These are phyloP conservation scores for Grosmannia huntii DNA, from an alignment of 2,329 filamentous ascomycete species.

Conservation along the genomic window DNA sequence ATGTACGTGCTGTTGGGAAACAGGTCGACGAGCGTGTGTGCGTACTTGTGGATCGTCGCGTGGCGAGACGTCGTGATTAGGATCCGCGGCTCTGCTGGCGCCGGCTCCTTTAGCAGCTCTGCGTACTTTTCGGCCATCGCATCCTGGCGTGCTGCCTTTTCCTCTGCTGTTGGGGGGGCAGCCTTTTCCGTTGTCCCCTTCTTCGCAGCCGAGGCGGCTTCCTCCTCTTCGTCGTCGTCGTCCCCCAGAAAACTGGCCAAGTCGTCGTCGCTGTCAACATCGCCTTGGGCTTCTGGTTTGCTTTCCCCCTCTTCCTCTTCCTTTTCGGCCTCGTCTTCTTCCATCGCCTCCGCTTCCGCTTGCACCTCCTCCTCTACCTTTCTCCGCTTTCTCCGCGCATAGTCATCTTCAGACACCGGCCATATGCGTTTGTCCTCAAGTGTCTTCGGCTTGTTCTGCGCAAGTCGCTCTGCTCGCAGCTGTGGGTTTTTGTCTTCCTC, in stretches of 20 bases:
- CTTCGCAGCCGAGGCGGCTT: conserved; percentile 18
- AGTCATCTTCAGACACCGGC: conserved; percentile 60
- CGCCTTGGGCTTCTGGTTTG: conserved; percentile 26
- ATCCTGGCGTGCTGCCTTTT: conserved; percentile 46
- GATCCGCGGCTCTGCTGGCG: conserved; percentile 32
- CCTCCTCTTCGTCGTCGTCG: conserved; percentile 19
- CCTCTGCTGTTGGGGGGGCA: background rate
- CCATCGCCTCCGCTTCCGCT: conserved; percentile 30
- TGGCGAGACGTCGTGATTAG: conserved; percentile 86
- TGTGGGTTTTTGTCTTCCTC: conserved; percentile 76
- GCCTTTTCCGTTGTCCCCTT: conserved; percentile 20
- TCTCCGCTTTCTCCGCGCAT: conserved; percentile 43
- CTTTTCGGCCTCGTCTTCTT: conserved; percentile 29
- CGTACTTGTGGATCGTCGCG: conserved; percentile 75
- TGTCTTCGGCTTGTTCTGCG: conserved; percentile 66
- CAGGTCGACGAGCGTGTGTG: conserved; percentile 61
- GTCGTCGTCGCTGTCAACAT: conserved; percentile 35
- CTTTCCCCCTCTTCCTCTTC: conserved; percentile 32
- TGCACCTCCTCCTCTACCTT: conserved; percentile 30
- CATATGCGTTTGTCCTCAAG: conserved; percentile 82
- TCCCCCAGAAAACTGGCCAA: conserved; percentile 19
- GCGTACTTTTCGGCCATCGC: conserved; percentile 48
- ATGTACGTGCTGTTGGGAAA: conserved; percentile 87
- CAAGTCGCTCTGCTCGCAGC: conserved; percentile 58
- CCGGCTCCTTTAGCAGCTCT: conserved; percentile 45